Evolutionary conservation across 2,329 filamentous ascomycete species (phyloP).

Genomic region (Aaosphaeria arxii): DNA sequence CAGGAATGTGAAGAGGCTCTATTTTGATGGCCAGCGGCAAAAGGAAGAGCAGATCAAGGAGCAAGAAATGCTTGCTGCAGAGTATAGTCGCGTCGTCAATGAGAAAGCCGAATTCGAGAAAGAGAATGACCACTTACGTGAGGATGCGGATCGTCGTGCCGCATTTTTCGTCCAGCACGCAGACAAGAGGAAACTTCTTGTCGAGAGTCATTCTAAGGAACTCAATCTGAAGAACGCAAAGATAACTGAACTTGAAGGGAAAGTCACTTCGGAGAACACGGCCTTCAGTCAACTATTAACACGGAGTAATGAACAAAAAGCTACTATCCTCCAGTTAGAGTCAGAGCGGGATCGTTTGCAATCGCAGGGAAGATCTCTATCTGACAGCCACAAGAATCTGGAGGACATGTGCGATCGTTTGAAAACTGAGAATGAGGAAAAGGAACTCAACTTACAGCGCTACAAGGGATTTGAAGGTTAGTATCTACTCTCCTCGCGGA

Average conservation of each 20-base stretch:
- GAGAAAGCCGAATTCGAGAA: conserved; percentile 3
- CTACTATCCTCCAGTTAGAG: no score
- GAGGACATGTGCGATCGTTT: no score
- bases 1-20: conserved; percentile 1
- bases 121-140: background rate
- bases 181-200: background rate
- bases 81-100: background rate
- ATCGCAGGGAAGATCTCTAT: no score
- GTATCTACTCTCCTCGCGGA: no score
- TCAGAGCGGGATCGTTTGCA: no score
- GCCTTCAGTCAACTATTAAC: no score
- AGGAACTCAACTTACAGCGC: no score
- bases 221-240: background rate
- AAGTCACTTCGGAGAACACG: no score
- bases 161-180: background rate
- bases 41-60: background rate
- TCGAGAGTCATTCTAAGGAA: conserved; percentile 1
- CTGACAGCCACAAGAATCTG: no score
- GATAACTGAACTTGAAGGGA: background rate
- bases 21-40: background rate
- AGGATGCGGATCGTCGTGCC: background rate
- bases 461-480: no score
- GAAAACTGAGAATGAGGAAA: no score
- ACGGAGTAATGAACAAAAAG: no score
- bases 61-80: conserved; percentile 1